These are phyloP conservation scores for Berberis thunbergii DNA, from an alignment of 164 flowering plant genomes.

Conservation along the genomic window DNA sequence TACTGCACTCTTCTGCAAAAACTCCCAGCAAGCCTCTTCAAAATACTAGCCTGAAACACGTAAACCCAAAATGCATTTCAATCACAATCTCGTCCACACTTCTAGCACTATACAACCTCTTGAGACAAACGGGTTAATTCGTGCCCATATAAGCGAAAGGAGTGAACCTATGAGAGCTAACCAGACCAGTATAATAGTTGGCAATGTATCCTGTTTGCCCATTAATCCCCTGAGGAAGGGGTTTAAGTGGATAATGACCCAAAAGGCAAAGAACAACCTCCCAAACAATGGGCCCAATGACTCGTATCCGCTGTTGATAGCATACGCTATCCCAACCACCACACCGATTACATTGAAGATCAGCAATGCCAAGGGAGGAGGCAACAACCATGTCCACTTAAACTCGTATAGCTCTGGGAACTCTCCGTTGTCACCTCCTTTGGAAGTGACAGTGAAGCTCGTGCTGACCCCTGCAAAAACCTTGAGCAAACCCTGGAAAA, in stretches of 20 bases:
- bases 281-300: conserved; percentile 80
- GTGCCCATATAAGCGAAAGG: conserved; percentile 62
- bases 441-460: conserved; percentile 77
- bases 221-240: conserved; percentile 75
- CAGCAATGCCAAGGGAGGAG: conserved; percentile 57
- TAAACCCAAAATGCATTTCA: conserved; percentile 5
- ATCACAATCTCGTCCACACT: conserved; percentile 65
- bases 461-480: conserved; percentile 71
- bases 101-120: conserved; percentile 46
- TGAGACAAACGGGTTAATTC: conserved; percentile 50
- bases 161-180: conserved; percentile 63
- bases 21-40: neutral
- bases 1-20: neutral
- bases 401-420: conserved; percentile 66
- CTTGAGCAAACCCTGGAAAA: conserved; percentile 73
- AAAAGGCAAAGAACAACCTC: conserved; percentile 57
- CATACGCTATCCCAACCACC: conserved; percentile 51
- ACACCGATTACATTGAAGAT: conserved; percentile 65
- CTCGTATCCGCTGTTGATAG: conserved; percentile 63
- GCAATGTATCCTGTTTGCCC: conserved; percentile 57
- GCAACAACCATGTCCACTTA: conserved; percentile 67
- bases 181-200: conserved; percentile 69
- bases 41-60: neutral
- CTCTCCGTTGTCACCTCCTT: conserved; percentile 67
- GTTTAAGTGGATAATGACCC: conserved; percentile 77